Evolutionary conservation across 2,329 filamentous ascomycete species (phyloP).

Genomic region (Ophiostoma fasciatum): DNA sequence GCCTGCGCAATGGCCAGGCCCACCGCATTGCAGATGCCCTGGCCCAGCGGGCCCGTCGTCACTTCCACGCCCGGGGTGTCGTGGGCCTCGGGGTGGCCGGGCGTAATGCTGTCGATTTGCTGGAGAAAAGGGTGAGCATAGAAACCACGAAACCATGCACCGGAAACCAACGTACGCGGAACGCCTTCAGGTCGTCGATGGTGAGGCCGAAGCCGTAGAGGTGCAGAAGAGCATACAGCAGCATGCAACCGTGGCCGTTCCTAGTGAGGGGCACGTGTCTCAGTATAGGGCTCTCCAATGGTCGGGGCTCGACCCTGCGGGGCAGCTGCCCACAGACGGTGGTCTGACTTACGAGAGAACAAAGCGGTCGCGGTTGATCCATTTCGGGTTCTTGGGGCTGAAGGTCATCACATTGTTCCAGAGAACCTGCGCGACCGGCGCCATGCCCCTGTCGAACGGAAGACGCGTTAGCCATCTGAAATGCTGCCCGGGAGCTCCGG

Average conservation of each 20-base stretch:
- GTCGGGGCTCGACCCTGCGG: too few relatives aligned
- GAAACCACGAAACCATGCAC: not conserved
- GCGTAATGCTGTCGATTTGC: slow-evolving; percentile 58
- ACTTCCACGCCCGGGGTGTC: slow-evolving; percentile 96
- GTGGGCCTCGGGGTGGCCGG: slow-evolving; percentile 90
- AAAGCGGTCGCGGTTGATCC: slow-evolving; percentile 95
- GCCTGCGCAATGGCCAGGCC: slow-evolving; percentile 94
- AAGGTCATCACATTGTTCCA: slow-evolving; percentile 99
- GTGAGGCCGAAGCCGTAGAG: slow-evolving; percentile 79
- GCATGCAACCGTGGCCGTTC: slow-evolving; percentile 98
- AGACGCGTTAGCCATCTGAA: not conserved
- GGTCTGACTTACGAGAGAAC: slow-evolving; percentile 96
- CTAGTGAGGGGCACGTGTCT: slow-evolving; percentile 27
- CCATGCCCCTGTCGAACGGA: slow-evolving; percentile 49
- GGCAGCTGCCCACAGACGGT: too few relatives aligned
- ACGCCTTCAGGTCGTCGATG: slow-evolving; percentile 86
- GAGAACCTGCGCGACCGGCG: slow-evolving; percentile 87
- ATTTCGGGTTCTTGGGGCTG: slow-evolving; percentile 98
- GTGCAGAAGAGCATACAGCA: slow-evolving; percentile 96
- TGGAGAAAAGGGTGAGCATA: slow-evolving; percentile 13
- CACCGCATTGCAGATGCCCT: slow-evolving; percentile 94
- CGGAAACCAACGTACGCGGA: slow-evolving; percentile 59
- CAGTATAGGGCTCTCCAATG: slow-evolving; percentile 7
- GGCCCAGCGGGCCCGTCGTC: slow-evolving; percentile 92
- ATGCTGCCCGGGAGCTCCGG: too few relatives aligned